Conservation (phyloP, 2,329 filamentous ascomycete species). For the Tolypocladium tundrense region DNA sequence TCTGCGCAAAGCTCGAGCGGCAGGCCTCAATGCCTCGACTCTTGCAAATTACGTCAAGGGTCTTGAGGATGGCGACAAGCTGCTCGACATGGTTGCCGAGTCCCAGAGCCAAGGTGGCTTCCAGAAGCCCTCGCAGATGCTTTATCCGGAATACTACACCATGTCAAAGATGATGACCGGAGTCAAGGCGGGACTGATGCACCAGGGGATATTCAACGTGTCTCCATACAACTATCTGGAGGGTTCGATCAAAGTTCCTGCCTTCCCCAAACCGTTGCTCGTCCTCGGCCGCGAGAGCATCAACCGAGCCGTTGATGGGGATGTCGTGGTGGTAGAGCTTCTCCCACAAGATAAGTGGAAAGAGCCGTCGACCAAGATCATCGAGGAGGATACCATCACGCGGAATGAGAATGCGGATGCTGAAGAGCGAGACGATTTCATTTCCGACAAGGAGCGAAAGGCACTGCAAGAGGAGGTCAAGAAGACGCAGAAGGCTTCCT, state of each 20-base stretch:
- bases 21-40: slow-evolving; percentile 60
- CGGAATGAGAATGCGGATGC: slow-evolving; percentile 89
- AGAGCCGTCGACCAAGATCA: slow-evolving; percentile 84
- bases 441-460: slow-evolving; percentile 78
- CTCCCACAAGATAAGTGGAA: slow-evolving; percentile 96
- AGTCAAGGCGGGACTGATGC: slow-evolving; percentile 75
- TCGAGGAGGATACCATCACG: slow-evolving; percentile 86
- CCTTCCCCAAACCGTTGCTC: slow-evolving; percentile 81
- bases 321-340: slow-evolving; percentile 87
- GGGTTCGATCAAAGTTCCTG: slow-evolving; percentile 78
- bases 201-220: slow-evolving; percentile 92
- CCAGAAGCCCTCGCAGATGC: slow-evolving; percentile 53
- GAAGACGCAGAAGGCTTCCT: slow-evolving; percentile 65
- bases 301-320: slow-evolving; percentile 85
- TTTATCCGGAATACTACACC: slow-evolving; percentile 85
- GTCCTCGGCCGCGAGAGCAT: slow-evolving; percentile 91
- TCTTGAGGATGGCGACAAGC: slow-evolving; percentile 70
- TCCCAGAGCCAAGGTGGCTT: slow-evolving; percentile 57
- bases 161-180: slow-evolving; percentile 92
- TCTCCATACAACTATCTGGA: slow-evolving; percentile 98
- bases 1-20: slow-evolving; percentile 67
- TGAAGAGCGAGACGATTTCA: slow-evolving; percentile 64
- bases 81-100: slow-evolving; percentile 90
- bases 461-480: slow-evolving; percentile 88
- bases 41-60: slow-evolving; percentile 71